Evolutionary conservation across 768 basidiomycete genomes (phyloP), one percentile per base, ranked within the genome.

Genomic region (Auricularia sp.): DNA sequence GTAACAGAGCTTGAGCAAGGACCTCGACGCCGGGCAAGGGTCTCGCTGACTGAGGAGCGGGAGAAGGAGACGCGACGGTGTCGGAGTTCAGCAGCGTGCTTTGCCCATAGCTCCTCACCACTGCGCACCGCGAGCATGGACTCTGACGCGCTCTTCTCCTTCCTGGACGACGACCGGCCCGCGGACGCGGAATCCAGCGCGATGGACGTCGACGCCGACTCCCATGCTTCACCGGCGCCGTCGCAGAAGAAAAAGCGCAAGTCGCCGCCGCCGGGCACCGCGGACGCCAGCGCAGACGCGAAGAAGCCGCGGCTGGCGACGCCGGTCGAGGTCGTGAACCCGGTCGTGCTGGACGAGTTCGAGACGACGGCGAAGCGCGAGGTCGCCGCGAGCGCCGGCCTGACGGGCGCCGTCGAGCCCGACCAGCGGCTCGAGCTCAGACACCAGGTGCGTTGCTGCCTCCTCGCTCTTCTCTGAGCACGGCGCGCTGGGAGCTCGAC

Each of bases 301-400:
- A 93, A 93, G 74, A 86, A 82, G 70, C 73, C 80, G 3, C 80
- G 88, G 44, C 67, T 85, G n/a, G 79, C 78, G 0, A 81, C 86
- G 2, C 86, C 87, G 3, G 39, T 14, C 3, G 56, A 59, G 33
- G 56, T n/a, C 23, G 14, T 14, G 23, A 81, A 82, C 62, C 91
- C 93, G 7, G 80, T 92, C 0, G 87, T 93, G 6, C 82, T 96
- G 11, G 96, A 98, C 75, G 94, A 96, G 67, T 93, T 98, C 72
- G 92, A 95, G 76, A 93, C 90, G 1, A 92, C 95, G 70, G 93
- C 91, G 0, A 93, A 91, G 74, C 85, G 94, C 59, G 93, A 97
- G 73, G 86, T 98, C 64, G 89, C 87, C 23, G 90, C 90, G 1
- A 92, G 88, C 69, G 91, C 90, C 59, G 95, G 95, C 4, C 76